phyloP scores from a whole-genome alignment of 1,139 yeast species.

The Pichiaceae sp. region DNA sequence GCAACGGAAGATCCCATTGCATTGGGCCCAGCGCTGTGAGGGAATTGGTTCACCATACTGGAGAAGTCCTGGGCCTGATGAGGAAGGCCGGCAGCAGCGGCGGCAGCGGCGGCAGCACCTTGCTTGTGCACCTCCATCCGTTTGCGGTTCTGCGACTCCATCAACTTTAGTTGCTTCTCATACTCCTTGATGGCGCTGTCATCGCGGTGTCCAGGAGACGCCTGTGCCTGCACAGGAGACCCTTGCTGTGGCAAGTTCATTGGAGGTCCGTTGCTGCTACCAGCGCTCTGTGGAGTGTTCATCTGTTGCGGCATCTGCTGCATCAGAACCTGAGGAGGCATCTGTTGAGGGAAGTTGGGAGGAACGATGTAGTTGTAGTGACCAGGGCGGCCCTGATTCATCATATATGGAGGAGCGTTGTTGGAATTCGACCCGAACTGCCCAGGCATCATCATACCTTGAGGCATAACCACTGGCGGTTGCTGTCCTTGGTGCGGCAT shows the following conservation, averaged over 20 bases:
- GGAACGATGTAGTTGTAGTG: conserved; percentile 16
- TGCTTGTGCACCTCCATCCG: conserved; percentile 23
- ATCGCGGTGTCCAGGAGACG: conserved; percentile 3
- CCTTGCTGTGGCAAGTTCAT: conserved; percentile 4
- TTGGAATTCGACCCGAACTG: conserved; percentile 11
- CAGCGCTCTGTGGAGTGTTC: conserved; percentile 1
- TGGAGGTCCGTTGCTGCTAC: conserved; percentile 9
- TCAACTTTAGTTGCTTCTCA: conserved; percentile 44
- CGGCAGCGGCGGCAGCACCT: conserved; percentile 25
- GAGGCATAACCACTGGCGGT: conserved; percentile 15
- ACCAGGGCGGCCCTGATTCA: conserved; percentile 13
- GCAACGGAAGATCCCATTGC: too few species aligned
- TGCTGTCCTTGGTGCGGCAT: conserved; percentile 3
- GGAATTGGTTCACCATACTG: conserved; percentile 3
- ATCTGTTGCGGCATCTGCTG: conserved; percentile 14
- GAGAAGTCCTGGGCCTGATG: background rate
- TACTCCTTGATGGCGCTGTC: conserved; percentile 37
- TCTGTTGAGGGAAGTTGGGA: conserved; percentile 15
- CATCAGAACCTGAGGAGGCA: conserved; percentile 8
- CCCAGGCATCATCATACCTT: conserved; percentile 20
- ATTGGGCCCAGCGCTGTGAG: conserved; percentile 1
- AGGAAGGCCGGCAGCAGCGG: conserved; percentile 5
- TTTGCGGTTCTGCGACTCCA: conserved; percentile 41
- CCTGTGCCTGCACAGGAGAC: background rate
- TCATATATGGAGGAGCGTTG: conserved; percentile 4